These are phyloP conservation scores for Petasospora fabianii DNA, from an alignment of 1,139 yeast species.

Conservation along the genomic window DNA sequence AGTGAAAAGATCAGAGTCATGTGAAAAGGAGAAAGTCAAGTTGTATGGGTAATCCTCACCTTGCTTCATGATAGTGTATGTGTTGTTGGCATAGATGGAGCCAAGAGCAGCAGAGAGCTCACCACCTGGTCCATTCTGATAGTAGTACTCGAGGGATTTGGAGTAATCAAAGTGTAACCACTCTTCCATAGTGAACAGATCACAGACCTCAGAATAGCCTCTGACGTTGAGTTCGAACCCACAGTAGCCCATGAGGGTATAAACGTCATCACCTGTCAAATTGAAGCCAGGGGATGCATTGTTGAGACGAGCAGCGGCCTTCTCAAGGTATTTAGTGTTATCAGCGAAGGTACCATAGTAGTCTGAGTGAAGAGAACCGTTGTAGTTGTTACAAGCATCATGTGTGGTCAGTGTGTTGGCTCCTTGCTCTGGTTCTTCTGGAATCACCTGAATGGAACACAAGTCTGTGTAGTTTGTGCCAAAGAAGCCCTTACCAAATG, in stretches of 20 bases:
- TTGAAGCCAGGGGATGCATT: slow-evolving; percentile 41
- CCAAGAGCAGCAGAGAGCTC: slow-evolving; percentile 43
- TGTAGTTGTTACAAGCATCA: slow-evolving; percentile 31
- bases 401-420: slow-evolving; percentile 39
- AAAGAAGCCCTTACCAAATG: slow-evolving; percentile 40
- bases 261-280: slow-evolving; percentile 40
- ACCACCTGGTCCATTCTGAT: slow-evolving; percentile 52
- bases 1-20: slow-evolving; percentile 54
- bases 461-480: slow-evolving; percentile 34
- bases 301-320: slow-evolving; percentile 39
- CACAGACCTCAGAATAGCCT: slow-evolving; percentile 53
- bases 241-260: slow-evolving; percentile 45
- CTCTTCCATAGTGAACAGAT: slow-evolving; percentile 53
- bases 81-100: slow-evolving; percentile 47
- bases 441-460: slow-evolving; percentile 34
- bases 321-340: slow-evolving; percentile 30
- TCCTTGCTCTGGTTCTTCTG: slow-evolving; percentile 36
- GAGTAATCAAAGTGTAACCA: slow-evolving; percentile 45
- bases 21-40: slow-evolving; percentile 48
- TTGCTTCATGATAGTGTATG: slow-evolving; percentile 26
- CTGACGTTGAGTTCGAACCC: slow-evolving; percentile 54
- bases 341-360: slow-evolving; percentile 2
- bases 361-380: slow-evolving; percentile 23
- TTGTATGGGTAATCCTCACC: slow-evolving; percentile 28
- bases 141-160: slow-evolving; percentile 46